Evolutionary conservation across 1,139 yeast genomes (phyloP), one percentile per base, ranked within the genome.

Genomic region (Groenewaldozyma auringiensis): DNA sequence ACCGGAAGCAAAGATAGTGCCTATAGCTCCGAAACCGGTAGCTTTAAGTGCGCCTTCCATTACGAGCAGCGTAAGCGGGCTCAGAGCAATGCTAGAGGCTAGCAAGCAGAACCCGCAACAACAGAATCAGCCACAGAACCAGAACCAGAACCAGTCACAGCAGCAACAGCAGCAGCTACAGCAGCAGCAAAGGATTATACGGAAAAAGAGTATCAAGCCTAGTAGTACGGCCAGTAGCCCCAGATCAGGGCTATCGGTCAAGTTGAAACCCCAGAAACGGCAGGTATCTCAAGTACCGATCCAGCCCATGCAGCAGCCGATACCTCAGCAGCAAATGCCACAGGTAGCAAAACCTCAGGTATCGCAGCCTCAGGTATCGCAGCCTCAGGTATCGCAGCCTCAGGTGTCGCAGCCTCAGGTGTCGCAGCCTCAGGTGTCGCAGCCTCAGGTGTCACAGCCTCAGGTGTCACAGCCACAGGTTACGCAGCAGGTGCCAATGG

Each of bases 11-110:
- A 35, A 35, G 16, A 35, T 35, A 14, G 38, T 35, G 9, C 38
- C 38, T 18, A 35, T 35, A 14, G 38, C 38, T 18, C 38, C 38
- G 6, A 35, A 35, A 18, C 38, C 38, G 13, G 8, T 33, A 17
- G 36, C 36, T 4, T 13, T 17, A 14, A 33, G 16, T n/a, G 18
- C 36, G 18, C 36, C 36, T 6, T 9, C 17, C 11, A 33, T 6
- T 17, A 33, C 36, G 36, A n/a, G 18, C 13, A 33, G 18, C 20
- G 36, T 8, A 8, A 33, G 36, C 18, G 36, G 36, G 20, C 20
- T 33, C 6, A 33, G 20, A 13, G 16, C 36, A 14, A 14, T 33
- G 36, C 36, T 33, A 17, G 18, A 33, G 20, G 36, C 36, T 11
- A 33, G 36, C 18, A 33, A 33, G 18, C 36, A 17, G 9, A 4